Percentiles rank a stretch among this genome's conserved stretches.
Conservation (phyloP, 2,329 filamentous ascomycete genomes). For the Scedosporium apiospermum region DNA sequence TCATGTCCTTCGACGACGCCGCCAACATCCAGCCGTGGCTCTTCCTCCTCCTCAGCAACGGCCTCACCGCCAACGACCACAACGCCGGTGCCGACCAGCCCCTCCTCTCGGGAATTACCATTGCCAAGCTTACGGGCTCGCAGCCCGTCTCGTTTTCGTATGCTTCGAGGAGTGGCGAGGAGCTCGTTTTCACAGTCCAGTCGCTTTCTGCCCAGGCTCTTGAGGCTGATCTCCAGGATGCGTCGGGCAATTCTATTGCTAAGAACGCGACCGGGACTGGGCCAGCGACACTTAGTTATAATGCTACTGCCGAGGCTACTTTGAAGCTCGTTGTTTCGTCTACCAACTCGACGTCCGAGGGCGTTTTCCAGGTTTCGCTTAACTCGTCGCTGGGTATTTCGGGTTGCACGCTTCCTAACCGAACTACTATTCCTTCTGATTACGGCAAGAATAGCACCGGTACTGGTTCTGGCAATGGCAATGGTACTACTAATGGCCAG, state of each 20-base stretch:
- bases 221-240: conserved; percentile 8
- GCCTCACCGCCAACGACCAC: conserved; percentile 9
- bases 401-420: conserved; percentile 10
- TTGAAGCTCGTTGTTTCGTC: conserved; percentile 9
- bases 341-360: conserved; percentile 7
- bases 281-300: conserved; percentile 3
- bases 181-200: conserved; percentile 9
- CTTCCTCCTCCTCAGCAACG: conserved; percentile 12
- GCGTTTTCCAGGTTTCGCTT: conserved; percentile 12
- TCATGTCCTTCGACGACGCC: conserved; percentile 11
- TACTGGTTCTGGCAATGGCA: neutral
- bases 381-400: conserved; percentile 11
- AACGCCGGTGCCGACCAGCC: conserved; percentile 4
- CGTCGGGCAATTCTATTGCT: conserved; percentile 1
- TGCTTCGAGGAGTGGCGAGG: conserved; percentile 8
- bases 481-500: neutral
- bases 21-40: conserved; percentile 12
- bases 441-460: neutral
- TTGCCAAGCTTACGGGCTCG: conserved; percentile 9
- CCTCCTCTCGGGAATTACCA: conserved; percentile 10
- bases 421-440: neutral
- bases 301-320: neutral
- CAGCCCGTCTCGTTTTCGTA: conserved; percentile 9
- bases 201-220: conserved; percentile 9
- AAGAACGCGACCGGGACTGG: conserved; percentile 8